These are phyloP conservation scores for Curvularia verruculosa DNA, from an alignment of 2,329 filamentous ascomycete genomes.

Conservation along the genomic window DNA sequence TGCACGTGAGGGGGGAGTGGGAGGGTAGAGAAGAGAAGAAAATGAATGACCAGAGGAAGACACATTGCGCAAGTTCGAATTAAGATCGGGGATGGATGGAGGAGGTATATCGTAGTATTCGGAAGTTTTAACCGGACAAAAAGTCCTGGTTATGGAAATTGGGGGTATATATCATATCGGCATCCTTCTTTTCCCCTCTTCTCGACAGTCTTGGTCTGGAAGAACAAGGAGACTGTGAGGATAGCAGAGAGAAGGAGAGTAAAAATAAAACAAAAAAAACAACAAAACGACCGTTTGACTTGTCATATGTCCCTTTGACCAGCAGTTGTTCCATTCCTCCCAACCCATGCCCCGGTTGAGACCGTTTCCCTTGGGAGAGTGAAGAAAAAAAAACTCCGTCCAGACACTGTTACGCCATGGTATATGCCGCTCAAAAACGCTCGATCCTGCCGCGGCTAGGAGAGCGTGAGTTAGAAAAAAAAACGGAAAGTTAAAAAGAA, in stretches of 20 bases:
- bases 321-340: constrained; percentile 6
- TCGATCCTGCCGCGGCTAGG: constrained; percentile 16
- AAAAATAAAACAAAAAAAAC: constrained; percentile 1
- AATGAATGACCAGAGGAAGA: no score
- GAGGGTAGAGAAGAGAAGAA: no score
- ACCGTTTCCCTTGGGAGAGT: background rate
- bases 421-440: constrained; percentile 30
- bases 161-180: constrained; percentile 32
- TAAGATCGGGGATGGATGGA: no score
- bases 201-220: no score
- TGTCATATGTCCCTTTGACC: constrained; percentile 22
- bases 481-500: background rate
- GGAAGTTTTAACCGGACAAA: no score
- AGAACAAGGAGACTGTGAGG: no score
- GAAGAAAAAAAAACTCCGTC: constrained; percentile 1
- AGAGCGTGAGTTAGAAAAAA: constrained; percentile 1
- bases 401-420: constrained; percentile 24
- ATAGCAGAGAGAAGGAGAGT: background rate
- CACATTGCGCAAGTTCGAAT: no score
- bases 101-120: no score
- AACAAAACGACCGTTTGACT: constrained; percentile 27
- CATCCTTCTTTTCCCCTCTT: constrained; percentile 1
- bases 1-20: no score
- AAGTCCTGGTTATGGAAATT: no score
- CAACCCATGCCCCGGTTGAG: constrained; percentile 6